These are phyloP conservation scores for Biscutella auriculata DNA, from an alignment of 441 rosid genomes.

Conservation along the genomic window DNA sequence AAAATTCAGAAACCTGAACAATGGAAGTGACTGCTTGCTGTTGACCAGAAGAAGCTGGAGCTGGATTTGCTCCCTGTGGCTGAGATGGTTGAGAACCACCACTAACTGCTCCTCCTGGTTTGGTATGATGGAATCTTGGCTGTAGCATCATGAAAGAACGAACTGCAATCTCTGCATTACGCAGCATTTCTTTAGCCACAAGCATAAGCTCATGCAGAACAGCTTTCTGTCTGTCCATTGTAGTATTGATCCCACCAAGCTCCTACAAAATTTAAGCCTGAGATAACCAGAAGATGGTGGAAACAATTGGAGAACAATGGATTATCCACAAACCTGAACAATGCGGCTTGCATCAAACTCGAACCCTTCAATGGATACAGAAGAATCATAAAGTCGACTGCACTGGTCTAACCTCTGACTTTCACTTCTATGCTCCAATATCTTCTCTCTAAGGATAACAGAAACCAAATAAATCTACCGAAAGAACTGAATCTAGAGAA, in stretches of 20 bases:
- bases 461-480: too few relatives aligned
- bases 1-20: conserved; percentile 68
- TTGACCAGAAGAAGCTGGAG: conserved; percentile 46
- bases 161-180: conserved; percentile 77
- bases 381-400: conserved; percentile 84
- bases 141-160: conserved; percentile 77
- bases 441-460: conserved; percentile 50
- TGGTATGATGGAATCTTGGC: conserved; percentile 61
- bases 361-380: conserved; percentile 78
- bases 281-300: not conserved
- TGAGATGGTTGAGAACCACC: conserved; percentile 51
- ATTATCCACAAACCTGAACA: conserved; percentile 49
- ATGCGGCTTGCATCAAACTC: conserved; percentile 81
- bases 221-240: conserved; percentile 80
- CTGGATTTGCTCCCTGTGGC: conserved; percentile 39
- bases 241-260: conserved; percentile 80
- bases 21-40: conserved; percentile 45
- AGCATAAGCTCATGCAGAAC: conserved; percentile 68
- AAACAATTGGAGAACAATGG: not conserved
- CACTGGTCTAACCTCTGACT: conserved; percentile 91
- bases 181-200: conserved; percentile 67
- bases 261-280: conserved; percentile 35
- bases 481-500: too few relatives aligned
- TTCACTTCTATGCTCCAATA: conserved; percentile 73
- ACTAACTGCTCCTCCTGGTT: conserved; percentile 37